Percentiles rank a stretch among this genome's conserved stretches.
phyloP scores from a whole-genome alignment of 208 protist species.

The Jaenimonas drosophilae region DNA sequence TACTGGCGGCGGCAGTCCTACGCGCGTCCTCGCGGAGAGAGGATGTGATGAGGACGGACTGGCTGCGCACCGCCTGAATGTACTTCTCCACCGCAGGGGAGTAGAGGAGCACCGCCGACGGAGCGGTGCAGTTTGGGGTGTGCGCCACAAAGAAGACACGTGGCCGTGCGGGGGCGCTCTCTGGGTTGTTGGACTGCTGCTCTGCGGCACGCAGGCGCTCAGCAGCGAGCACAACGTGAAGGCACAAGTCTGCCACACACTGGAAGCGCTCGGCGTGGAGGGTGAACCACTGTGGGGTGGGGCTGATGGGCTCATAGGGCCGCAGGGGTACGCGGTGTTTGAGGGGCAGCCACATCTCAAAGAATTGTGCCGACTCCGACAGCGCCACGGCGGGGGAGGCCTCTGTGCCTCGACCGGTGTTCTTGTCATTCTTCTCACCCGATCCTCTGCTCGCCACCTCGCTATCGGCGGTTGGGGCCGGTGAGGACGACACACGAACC shows the following conservation, averaged over 20 bases:
- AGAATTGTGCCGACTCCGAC: slow-evolving; percentile 8
- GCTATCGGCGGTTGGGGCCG: neutral
- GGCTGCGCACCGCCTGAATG: slow-evolving; percentile 15
- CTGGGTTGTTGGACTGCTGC: slow-evolving; percentile 4
- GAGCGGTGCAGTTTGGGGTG: slow-evolving; percentile 6
- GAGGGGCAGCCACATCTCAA: slow-evolving; percentile 70
- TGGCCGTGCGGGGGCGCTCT: slow-evolving; percentile 4
- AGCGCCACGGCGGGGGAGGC: neutral
- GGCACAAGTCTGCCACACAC: slow-evolving; percentile 11
- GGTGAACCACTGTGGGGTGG: slow-evolving; percentile 7
- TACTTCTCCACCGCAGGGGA: slow-evolving; percentile 19
- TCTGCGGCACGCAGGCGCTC: neutral
- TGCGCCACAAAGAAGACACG: slow-evolving; percentile 14
- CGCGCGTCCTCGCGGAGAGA: slow-evolving; percentile 1
- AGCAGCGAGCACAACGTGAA: slow-evolving; percentile 14
- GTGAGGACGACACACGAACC: neutral
- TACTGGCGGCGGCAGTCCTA: slow-evolving; percentile 9
- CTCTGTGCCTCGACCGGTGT: neutral
- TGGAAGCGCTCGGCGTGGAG: slow-evolving; percentile 2
- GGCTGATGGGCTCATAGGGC: slow-evolving; percentile 18
- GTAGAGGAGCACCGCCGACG: slow-evolving; percentile 21
- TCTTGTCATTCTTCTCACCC: too few relatives aligned
- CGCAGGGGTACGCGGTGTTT: slow-evolving; percentile 58
- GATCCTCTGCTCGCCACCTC: too few relatives aligned
- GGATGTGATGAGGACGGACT: slow-evolving; percentile 11